Conservation (phyloP, 1,284 basidiomycete species). For the Amylostereum areolatum region DNA sequence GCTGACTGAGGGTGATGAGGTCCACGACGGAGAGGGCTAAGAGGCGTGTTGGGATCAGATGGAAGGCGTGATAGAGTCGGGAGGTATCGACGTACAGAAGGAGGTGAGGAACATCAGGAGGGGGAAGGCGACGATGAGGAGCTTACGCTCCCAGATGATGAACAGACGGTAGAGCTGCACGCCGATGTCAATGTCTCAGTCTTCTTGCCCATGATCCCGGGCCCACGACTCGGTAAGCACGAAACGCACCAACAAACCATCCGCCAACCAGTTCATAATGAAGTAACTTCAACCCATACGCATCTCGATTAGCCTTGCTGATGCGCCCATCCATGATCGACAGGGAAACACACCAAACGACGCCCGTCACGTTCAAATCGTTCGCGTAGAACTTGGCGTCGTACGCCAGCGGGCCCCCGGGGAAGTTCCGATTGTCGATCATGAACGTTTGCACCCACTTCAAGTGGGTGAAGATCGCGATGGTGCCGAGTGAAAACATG, state of each 20-base stretch:
- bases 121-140: neutral
- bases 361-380: neutral
- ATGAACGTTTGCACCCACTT: neutral
- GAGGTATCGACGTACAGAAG: neutral
- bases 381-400: constrained; percentile 1
- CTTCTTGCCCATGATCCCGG: neutral
- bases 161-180: constrained; percentile 3
- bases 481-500: neutral
- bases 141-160: constrained; percentile 1
- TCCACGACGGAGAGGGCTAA: neutral
- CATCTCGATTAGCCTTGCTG: neutral
- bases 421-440: neutral
- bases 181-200: neutral
- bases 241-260: constrained; percentile 3
- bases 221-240: too few species aligned
- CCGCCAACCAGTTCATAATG: constrained; percentile 2
- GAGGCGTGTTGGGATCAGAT: neutral
- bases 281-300: neutral
- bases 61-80: neutral
- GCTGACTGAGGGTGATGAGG: constrained; percentile 2
- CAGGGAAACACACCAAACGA: neutral
- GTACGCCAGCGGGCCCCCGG: neutral
- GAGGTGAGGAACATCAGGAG: neutral
- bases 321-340: too few species aligned
- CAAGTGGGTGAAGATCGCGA: neutral